Conservation (phyloP, 495 filamentous ascomycete genomes). For the Staphylotrichum tortipilum region DNA sequence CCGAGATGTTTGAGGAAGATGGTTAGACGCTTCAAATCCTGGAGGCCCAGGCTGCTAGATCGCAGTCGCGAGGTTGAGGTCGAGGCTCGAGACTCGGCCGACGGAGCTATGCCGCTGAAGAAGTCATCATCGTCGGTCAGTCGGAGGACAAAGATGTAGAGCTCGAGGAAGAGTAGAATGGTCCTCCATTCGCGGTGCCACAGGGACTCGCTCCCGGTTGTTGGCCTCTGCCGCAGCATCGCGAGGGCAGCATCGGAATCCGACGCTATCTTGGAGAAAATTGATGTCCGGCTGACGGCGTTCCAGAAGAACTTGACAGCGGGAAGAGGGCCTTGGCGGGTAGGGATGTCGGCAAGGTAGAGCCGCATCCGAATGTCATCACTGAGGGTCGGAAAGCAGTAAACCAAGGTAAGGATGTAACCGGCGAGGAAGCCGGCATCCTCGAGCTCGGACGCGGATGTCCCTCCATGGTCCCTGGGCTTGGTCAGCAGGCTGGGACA, state of each 20-base stretch:
- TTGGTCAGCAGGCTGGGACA: conserved; percentile 13
- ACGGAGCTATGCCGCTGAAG: conserved; percentile 34
- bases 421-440: conserved; percentile 71
- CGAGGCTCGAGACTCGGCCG: background rate
- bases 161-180: conserved; percentile 82
- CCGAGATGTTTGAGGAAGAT: conserved; percentile 87
- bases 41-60: conserved; percentile 60
- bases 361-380: conserved; percentile 97
- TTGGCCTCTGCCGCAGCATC: conserved; percentile 18
- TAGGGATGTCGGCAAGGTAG: conserved; percentile 66
- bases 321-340: conserved; percentile 43
- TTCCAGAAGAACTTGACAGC: conserved; percentile 88
- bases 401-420: conserved; percentile 77
- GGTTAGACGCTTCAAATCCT: conserved; percentile 64
- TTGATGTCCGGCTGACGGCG: conserved; percentile 54
- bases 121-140: conserved; percentile 92
- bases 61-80: conserved; percentile 32
- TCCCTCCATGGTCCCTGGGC: conserved; percentile 19
- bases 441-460: conserved; percentile 30
- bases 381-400: conserved; percentile 71
- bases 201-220: conserved; percentile 12
- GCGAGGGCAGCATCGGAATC: conserved; percentile 13
- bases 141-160: conserved; percentile 85
- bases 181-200: conserved; percentile 76
- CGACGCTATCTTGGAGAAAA: conserved; percentile 56